Conservation (phyloP, 2,329 filamentous ascomycete genomes). For the Ascochyta clinopodiicola region DNA sequence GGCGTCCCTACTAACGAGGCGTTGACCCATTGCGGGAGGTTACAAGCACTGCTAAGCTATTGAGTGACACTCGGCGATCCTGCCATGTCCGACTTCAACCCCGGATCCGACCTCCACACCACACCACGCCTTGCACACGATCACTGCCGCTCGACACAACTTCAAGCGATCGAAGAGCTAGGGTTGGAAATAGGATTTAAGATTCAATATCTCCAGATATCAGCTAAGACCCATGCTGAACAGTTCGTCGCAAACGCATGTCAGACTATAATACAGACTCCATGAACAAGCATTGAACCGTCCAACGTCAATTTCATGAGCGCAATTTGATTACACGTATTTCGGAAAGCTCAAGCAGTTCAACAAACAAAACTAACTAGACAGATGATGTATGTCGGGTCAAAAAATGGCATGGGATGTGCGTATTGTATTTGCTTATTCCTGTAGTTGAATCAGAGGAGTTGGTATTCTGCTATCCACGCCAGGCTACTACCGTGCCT, state of each 20-base stretch:
- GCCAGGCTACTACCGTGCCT: no score
- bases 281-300: no score
- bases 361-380: no score
- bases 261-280: no score
- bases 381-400: no score
- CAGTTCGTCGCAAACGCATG: background rate
- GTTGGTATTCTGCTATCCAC: no score
- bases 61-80: background rate
- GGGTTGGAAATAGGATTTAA: background rate
- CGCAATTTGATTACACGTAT: no score
- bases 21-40: background rate
- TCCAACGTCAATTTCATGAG: no score
- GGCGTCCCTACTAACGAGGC: background rate
- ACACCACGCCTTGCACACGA: background rate
- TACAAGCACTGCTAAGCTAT: background rate
- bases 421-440: no score
- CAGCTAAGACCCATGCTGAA: background rate
- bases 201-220: background rate
- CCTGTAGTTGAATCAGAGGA: no score
- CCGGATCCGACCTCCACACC: background rate
- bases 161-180: background rate
- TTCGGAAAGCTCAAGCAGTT: no score
- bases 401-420: no score
- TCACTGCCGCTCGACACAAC: background rate
- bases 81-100: background rate